Evolutionary conservation across 1,284 basidiomycete genomes (phyloP), one percentile per base, ranked within the genome.

Genomic region (Melampsora americana): DNA sequence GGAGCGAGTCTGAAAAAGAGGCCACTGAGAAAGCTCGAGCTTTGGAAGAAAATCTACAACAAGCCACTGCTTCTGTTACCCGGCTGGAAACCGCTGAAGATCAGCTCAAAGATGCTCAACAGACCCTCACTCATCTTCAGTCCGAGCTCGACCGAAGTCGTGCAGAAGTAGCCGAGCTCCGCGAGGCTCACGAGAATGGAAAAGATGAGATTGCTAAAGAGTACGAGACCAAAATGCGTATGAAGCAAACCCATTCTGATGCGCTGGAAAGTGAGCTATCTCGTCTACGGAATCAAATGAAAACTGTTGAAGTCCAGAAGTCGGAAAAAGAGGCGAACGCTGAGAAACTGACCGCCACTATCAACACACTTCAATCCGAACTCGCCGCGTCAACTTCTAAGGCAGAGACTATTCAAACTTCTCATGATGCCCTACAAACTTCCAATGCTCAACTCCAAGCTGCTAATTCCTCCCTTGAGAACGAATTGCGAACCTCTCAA

Each of bases 221-320:
- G 42, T 61, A 60, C 46, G 65, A 75, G 66, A 61, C 39, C 46
- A 75, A 75, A 30, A 56, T 75, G 42, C 66, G 72, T 23, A 75
- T 75, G 72, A 75, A 75, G 53, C 72, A 75, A 42, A 26, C 66
- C 60, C 64, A 75, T 39, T 75, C 72, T 5, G 72, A 75, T 35
- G 64, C 65, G 5, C 35, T 75, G 30, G 72, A 75, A 16, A 75
- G 72, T 28, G 72, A 75, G 66, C 56, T 75, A 20, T 75, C 72
- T 42, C 26, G 48, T 66, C 14, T 61, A 14, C 66, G 66, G 46
- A 75, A 61, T 30, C 53, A 59, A 32, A 48, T 75, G 6, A 66
- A 59, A 67, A 68, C 72, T 62, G 50, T 60, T 30, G 65, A 75
- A 26, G 50, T 32, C 28, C 72, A 23, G 35, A 64, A 75, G 11